Conservation (phyloP, 2,329 filamentous ascomycete genomes). For the Fusarium sp. region DNA sequence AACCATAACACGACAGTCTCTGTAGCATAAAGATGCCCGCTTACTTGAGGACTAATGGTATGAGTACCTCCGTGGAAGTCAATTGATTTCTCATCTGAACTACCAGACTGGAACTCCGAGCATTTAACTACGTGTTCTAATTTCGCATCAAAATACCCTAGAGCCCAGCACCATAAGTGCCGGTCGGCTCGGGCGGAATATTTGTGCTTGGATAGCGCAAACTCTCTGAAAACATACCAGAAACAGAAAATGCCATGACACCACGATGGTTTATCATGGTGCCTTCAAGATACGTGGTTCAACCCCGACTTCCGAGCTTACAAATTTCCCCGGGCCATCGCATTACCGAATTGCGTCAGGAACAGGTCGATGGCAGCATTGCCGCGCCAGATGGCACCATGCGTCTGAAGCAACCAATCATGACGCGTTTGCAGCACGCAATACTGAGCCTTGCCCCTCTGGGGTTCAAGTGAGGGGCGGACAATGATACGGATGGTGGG, state of each 20-base stretch:
- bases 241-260: neutral
- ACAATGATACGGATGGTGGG: constrained; percentile 20
- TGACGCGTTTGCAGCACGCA: constrained; percentile 40
- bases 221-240: neutral
- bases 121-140: no score
- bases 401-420: constrained; percentile 30
- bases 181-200: constrained; percentile 35
- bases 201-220: constrained; percentile 14
- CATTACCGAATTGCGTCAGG: constrained; percentile 44
- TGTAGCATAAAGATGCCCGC: no score
- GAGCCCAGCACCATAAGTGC: neutral
- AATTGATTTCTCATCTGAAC: no score
- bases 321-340: constrained; percentile 30
- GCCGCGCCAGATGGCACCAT: constrained; percentile 43
- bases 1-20: neutral
- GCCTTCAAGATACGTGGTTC: neutral
- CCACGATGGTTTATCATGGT: constrained; percentile 10
- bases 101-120: rapidly evolving
- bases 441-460: constrained; percentile 43
- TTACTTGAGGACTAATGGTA: rapidly evolving
- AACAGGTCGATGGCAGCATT: constrained; percentile 44
- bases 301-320: constrained; percentile 36
- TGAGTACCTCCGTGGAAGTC: rapidly evolving
- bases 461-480: constrained; percentile 42
- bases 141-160: constrained; percentile 1